phyloP scores from a whole-genome alignment of 2,329 filamentous ascomycete genomes.

The Phyllosticta ampelicida region DNA sequence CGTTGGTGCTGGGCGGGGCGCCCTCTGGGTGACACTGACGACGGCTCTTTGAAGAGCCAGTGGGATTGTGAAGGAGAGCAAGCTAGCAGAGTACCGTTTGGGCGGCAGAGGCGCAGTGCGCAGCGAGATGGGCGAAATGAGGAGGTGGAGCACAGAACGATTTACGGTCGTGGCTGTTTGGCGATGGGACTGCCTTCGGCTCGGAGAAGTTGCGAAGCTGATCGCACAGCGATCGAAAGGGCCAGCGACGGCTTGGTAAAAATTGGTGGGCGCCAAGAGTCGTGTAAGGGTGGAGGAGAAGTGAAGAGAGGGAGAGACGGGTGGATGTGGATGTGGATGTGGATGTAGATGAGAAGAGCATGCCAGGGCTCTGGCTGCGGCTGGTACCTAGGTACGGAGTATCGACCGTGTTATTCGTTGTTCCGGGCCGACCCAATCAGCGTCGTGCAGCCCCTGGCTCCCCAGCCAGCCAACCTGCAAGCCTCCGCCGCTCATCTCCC shows the following conservation, averaged over 20 bases:
- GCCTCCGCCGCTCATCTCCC: background rate
- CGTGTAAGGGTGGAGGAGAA: background rate
- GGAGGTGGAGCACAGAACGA: conserved; percentile 11
- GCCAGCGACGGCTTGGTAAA: background rate
- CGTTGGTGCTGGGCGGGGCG: background rate
- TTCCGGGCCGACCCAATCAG: background rate
- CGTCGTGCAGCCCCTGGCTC: background rate
- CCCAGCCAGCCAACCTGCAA: too few relatives aligned
- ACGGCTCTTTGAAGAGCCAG: background rate
- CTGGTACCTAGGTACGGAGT: too few relatives aligned
- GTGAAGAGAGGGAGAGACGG: background rate
- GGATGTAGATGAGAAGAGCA: background rate
- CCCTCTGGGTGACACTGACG: background rate
- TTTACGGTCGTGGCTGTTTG: conserved; percentile 7
- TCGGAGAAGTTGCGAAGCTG: background rate
- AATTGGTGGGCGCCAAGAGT: background rate
- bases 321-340: background rate
- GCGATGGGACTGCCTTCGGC: conserved; percentile 6
- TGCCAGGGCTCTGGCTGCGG: background rate
- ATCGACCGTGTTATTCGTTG: background rate
- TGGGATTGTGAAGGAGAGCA: background rate
- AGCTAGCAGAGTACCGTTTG: background rate
- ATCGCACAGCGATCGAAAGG: background rate
- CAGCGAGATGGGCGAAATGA: conserved; percentile 6
- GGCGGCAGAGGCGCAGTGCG: background rate